Percentiles rank a stretch among this genome's conserved stretches.
These are phyloP conservation scores for Aphanomyces invadans DNA, from an alignment of 352 stramenopile genomes.

Conservation along the genomic window DNA sequence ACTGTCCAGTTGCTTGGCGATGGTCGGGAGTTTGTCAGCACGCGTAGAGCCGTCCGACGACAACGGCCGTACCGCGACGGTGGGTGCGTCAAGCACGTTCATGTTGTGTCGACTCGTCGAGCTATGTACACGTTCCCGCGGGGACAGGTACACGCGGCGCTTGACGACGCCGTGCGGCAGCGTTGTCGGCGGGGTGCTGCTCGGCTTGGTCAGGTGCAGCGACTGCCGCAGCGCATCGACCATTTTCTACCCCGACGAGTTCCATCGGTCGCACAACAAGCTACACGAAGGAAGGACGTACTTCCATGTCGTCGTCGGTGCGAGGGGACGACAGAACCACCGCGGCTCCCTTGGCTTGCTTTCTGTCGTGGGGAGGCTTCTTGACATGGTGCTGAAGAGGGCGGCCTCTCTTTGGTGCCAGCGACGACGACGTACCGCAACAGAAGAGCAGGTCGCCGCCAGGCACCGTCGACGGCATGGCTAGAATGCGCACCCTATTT, in stretches of 20 bases:
- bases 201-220: conserved; percentile 1
- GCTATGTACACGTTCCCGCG: conserved; percentile 1
- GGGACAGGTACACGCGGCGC: conserved; percentile 10
- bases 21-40: background rate
- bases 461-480: background rate
- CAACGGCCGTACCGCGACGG: background rate
- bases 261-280: background rate
- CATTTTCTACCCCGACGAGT: conserved; percentile 2
- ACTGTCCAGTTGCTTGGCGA: background rate
- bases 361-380: background rate
- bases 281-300: no score
- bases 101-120: background rate
- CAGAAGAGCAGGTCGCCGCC: background rate
- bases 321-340: background rate
- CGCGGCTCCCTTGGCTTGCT: background rate
- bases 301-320: conserved; percentile 6
- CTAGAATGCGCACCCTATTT: background rate
- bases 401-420: background rate
- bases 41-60: background rate
- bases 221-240: conserved; percentile 2
- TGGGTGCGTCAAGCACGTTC: background rate
- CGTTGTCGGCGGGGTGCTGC: background rate
- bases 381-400: background rate
- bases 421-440: background rate
- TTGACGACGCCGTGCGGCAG: background rate